Evolutionary conservation across 495 filamentous ascomycete genomes (phyloP).

Genomic region (Talaromyces borbonicus): DNA sequence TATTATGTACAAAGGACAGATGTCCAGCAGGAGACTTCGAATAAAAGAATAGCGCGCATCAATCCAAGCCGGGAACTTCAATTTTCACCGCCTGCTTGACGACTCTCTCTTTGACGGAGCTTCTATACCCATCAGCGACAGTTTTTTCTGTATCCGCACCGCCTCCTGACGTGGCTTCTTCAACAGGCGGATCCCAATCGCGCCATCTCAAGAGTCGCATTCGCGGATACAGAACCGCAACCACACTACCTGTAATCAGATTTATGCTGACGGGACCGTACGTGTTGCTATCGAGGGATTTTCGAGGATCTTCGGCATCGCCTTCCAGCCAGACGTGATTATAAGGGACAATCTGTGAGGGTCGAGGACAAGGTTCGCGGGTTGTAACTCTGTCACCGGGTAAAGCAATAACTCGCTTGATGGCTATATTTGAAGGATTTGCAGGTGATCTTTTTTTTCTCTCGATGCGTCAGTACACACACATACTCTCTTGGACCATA

Average conservation of each 20-base stretch:
- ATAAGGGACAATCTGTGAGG: slow-evolving; percentile 48
- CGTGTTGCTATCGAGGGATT: slow-evolving; percentile 61
- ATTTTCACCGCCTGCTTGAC: slow-evolving; percentile 30
- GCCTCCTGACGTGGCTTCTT: slow-evolving; percentile 14
- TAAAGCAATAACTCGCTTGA: slow-evolving; percentile 63
- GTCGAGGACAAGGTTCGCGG: slow-evolving; percentile 47
- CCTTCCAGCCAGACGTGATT: slow-evolving; percentile 78
- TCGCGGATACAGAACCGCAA: slow-evolving; percentile 52
- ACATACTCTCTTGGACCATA: too few relatives aligned
- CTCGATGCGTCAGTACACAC: too few relatives aligned
- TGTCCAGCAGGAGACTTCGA: background rate
- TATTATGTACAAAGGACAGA: slow-evolving; percentile 4
- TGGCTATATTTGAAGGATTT: slow-evolving; percentile 45
- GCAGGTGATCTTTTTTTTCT: slow-evolving; percentile 56
- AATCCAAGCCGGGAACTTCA: slow-evolving; percentile 20
- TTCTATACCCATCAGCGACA: slow-evolving; percentile 28
- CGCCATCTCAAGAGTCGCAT: slow-evolving; percentile 34
- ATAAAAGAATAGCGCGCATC: background rate
- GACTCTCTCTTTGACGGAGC: slow-evolving; percentile 30
- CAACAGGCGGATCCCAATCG: slow-evolving; percentile 27
- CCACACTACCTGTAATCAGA: slow-evolving; percentile 53
- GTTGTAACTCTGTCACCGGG: slow-evolving; percentile 59
- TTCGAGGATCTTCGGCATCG: slow-evolving; percentile 44
- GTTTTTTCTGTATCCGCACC: slow-evolving; percentile 8
- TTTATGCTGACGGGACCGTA: slow-evolving; percentile 58